Conservation (phyloP, 2,329 filamentous ascomycete genomes). For the Hymenoscyphus occultus region DNA sequence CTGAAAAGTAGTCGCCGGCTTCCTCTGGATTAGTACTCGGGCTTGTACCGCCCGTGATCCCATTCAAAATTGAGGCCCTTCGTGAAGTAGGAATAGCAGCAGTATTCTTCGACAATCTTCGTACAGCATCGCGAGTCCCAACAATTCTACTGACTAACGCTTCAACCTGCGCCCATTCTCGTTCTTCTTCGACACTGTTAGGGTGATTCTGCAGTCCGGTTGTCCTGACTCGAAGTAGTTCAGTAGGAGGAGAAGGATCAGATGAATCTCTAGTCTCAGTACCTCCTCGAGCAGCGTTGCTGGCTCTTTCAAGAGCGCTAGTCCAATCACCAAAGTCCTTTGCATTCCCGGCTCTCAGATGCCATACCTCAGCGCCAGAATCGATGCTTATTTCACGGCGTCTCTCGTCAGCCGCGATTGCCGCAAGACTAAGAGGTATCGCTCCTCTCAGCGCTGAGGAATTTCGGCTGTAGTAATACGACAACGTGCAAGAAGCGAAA, state of each 20-base stretch:
- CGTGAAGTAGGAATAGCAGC: conserved; percentile 44
- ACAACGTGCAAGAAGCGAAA: conserved; percentile 88
- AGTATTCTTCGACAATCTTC: conserved; percentile 81
- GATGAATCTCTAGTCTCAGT: conserved; percentile 16
- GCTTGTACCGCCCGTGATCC: conserved; percentile 28
- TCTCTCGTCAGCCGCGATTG: conserved; percentile 84
- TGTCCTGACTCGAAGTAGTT: conserved; percentile 37
- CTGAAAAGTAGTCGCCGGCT: conserved; percentile 55
- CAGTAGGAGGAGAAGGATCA: conserved; percentile 24
- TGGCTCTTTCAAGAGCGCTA: conserved; percentile 77
- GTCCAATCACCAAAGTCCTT: conserved; percentile 90
- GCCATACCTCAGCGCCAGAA: conserved; percentile 96
- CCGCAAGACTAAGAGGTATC: conserved; percentile 86
- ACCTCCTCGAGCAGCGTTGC: conserved; percentile 56
- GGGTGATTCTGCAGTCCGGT: conserved; percentile 23
- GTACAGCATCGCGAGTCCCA: conserved; percentile 83
- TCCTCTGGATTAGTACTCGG: conserved; percentile 42
- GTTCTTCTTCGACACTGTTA: conserved; percentile 57
- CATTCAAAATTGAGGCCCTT: conserved; percentile 24
- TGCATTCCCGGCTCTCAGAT: conserved; percentile 76
- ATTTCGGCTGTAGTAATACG: conserved; percentile 93
- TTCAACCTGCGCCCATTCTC: conserved; percentile 86
- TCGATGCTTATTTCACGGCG: conserved; percentile 93
- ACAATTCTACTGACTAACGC: conserved; percentile 80
- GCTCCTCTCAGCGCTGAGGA: conserved; percentile 89